Evolutionary conservation across 495 filamentous ascomycete species (phyloP).

Genomic region (Haplographium delicatum): DNA sequence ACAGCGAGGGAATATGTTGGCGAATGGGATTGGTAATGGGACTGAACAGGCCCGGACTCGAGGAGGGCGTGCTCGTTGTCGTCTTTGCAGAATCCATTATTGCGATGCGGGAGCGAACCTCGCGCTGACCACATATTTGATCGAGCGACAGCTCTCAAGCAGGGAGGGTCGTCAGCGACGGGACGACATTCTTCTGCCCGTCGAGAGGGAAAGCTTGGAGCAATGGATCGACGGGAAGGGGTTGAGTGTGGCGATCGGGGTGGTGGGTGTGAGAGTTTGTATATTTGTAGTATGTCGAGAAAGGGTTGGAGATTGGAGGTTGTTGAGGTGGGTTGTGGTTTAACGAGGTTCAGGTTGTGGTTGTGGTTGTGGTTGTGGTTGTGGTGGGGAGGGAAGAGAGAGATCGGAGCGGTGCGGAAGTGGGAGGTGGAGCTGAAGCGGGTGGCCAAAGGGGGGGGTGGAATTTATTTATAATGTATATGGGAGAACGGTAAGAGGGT

Average conservation of each 20-base stretch:
- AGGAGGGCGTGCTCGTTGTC: slow-evolving; percentile 22
- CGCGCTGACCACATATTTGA: slow-evolving; percentile 23
- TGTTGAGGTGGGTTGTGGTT: too few relatives aligned
- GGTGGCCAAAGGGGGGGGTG: too few relatives aligned
- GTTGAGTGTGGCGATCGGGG: not conserved
- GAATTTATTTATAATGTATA: too few relatives aligned
- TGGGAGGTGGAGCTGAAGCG: not conserved
- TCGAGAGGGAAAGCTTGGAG: not conserved
- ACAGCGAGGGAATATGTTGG: slow-evolving; percentile 7
- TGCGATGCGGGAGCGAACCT: slow-evolving; percentile 9
- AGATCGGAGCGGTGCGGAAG: not conserved
- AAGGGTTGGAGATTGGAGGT: too few relatives aligned
- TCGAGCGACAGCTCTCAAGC: not conserved
- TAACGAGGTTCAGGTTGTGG: not conserved
- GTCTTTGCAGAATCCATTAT: slow-evolving; percentile 21
- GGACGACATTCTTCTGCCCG: slow-evolving; percentile 5
- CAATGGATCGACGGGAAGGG: not conserved
- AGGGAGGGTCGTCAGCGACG: slow-evolving; percentile 9
- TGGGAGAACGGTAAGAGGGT: not conserved
- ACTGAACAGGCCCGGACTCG: slow-evolving; percentile 28
- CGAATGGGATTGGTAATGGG: slow-evolving; percentile 13
- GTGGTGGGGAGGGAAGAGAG: not conserved
- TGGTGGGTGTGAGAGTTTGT: slow-evolving; percentile 1
- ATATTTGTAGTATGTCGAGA: too few relatives aligned
- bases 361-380: not conserved